Conservation (phyloP, 179 eudicot species). For the Vitellaria paradoxa region DNA sequence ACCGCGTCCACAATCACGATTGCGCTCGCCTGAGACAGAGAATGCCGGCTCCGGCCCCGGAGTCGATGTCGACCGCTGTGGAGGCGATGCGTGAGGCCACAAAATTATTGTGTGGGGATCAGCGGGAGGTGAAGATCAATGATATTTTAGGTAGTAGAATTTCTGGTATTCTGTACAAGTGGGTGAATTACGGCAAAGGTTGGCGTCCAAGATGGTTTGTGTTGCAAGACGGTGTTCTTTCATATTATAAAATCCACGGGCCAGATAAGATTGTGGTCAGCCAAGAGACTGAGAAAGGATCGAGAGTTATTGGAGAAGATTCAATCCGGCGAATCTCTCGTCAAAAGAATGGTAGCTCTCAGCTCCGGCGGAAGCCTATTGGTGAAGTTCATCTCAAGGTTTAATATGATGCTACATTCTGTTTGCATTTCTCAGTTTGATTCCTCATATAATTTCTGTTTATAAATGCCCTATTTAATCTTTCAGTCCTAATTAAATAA, state of each 20-base stretch:
- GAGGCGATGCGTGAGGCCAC: background rate
- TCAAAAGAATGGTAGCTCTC: constrained; percentile 18
- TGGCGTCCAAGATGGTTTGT: constrained; percentile 94
- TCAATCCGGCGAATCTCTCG: constrained; percentile 52
- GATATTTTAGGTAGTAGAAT: constrained; percentile 67
- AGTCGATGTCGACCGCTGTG: background rate
- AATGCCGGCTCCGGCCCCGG: constrained; percentile 8
- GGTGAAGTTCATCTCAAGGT: constrained; percentile 98
- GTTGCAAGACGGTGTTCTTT: constrained; percentile 76
- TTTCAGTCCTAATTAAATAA: too few relatives aligned
- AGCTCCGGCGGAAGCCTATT: constrained; percentile 47
- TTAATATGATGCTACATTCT: background rate
- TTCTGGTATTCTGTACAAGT: constrained; percentile 69
- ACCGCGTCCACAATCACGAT: background rate
- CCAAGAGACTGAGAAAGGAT: constrained; percentile 54
- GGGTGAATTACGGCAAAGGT: constrained; percentile 93
- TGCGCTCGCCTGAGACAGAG: constrained; percentile 6
- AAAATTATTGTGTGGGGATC: background rate
- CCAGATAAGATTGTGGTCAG: constrained; percentile 60
- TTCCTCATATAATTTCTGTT: background rate
- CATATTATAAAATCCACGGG: constrained; percentile 85
- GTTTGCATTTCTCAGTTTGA: background rate
- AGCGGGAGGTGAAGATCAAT: constrained; percentile 56
- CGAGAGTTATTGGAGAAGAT: constrained; percentile 75
- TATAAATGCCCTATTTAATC: background rate